Evolutionary conservation across 2,329 filamentous ascomycete species (phyloP).

Genomic region (Pyrenochaeta sp.): DNA sequence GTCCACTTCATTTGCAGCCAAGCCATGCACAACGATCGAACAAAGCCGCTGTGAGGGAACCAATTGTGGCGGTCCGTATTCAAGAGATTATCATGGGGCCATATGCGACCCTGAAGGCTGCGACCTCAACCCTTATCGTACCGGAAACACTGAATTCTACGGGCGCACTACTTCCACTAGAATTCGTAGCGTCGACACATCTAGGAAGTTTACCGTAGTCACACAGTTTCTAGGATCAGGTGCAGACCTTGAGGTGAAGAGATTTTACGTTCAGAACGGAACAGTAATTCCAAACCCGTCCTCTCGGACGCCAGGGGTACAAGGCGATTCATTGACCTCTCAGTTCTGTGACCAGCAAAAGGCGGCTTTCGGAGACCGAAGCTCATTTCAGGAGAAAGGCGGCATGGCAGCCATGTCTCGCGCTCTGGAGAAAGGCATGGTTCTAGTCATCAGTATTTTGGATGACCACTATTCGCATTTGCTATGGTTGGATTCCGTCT

Average conservation of each 20-base stretch:
- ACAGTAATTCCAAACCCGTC: conserved; percentile 56
- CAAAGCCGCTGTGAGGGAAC: conserved; percentile 61
- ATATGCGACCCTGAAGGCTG: conserved; percentile 72
- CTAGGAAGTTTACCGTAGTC: conserved; percentile 53
- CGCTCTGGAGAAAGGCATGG: no score
- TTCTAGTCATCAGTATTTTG: no score
- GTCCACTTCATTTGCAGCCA: conserved; percentile 69
- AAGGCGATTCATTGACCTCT: no score
- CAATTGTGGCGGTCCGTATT: conserved; percentile 51
- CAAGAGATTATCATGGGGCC: conserved; percentile 65
- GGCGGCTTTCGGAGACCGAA: no score
- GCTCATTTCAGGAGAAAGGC: no score
- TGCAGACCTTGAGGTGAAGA: conserved; percentile 54
- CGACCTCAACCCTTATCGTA: conserved; percentile 65
- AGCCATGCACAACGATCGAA: conserved; percentile 63
- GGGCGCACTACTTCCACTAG: conserved; percentile 61
- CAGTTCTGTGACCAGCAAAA: no score
- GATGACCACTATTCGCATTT: no score
- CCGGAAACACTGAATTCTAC: conserved; percentile 68
- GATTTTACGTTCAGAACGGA: conserved; percentile 58
- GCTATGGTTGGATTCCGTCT: no score
- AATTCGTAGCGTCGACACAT: conserved; percentile 53
- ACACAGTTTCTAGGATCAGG: conserved; percentile 56
- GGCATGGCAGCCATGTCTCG: no score
- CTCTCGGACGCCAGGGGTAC: no score